phyloP scores from a whole-genome alignment of 2,329 filamentous ascomycete species.

The Tetracladium maxilliforme region DNA sequence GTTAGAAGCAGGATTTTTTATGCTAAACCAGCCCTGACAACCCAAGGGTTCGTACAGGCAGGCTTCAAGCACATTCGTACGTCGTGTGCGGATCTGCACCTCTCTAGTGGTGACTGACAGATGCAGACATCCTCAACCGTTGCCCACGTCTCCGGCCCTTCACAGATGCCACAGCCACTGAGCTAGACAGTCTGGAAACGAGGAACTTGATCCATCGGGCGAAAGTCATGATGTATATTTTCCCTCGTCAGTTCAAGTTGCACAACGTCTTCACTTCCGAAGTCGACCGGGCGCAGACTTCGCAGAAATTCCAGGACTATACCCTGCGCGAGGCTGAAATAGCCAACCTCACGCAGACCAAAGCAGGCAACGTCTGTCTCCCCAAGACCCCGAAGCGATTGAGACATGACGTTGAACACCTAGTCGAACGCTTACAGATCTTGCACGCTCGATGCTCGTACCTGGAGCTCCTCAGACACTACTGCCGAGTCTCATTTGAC shows the following conservation, averaged over 20 bases:
- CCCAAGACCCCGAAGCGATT: constrained; percentile 48
- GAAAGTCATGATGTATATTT: constrained; percentile 89
- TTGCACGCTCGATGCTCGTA: constrained; percentile 68
- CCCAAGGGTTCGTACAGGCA: constrained; percentile 50
- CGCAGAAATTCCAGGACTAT: constrained; percentile 71
- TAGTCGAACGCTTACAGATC: constrained; percentile 56
- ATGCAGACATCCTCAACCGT: constrained; percentile 66
- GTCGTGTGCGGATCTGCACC: constrained; percentile 15
- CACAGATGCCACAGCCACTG: constrained; percentile 1
- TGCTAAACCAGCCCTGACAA: constrained; percentile 56
- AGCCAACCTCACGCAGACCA: constrained; percentile 9
- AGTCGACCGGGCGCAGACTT: constrained; percentile 48
- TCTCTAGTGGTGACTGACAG: constrained; percentile 7
- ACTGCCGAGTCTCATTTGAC: constrained; percentile 46
- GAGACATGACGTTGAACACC: constrained; percentile 38
- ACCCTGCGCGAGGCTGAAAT: constrained; percentile 79
- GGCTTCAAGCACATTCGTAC: constrained; percentile 72
- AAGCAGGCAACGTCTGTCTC: constrained; percentile 4
- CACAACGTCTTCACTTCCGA: constrained; percentile 82
- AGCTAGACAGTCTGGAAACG: constrained; percentile 12
- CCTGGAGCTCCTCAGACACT: constrained; percentile 59
- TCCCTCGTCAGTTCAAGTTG: constrained; percentile 77
- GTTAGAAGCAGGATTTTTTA: too few relatives aligned
- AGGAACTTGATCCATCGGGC: constrained; percentile 47
- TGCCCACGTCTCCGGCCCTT: constrained; percentile 24